Evolutionary conservation across 164 flowering plant genomes (phyloP).

Genomic region (Magnolia officinalis): DNA sequence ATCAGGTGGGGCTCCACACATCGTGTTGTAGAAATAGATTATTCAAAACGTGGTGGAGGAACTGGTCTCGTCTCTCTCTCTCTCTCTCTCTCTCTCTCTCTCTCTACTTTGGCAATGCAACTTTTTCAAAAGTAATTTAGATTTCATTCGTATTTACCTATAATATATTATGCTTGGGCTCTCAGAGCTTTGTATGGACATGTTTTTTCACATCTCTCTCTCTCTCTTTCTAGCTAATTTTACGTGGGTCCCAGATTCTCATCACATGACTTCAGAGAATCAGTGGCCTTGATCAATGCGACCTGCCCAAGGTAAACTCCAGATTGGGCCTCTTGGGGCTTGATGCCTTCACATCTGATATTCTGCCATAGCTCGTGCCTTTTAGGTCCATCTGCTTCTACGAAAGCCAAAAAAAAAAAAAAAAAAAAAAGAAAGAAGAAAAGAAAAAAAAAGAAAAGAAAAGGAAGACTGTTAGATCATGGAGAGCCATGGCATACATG

Average conservation of each 20-base stretch:
- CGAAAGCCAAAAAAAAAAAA: neutral
- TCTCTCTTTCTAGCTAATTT: constrained; percentile 33
- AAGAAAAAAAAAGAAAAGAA: no score
- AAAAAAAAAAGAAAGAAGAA: no score
- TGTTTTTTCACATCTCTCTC: constrained; percentile 21
- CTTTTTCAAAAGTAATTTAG: constrained; percentile 36
- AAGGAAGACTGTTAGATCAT: no score
- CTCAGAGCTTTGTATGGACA: constrained; percentile 29
- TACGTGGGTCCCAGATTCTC: constrained; percentile 42
- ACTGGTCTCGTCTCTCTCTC: no score
- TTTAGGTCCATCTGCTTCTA: constrained; percentile 55
- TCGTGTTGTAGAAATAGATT: no score
- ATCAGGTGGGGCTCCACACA: no score
- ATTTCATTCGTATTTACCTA: constrained; percentile 48
- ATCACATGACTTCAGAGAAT: constrained; percentile 43
- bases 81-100: no score
- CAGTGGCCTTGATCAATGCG: constrained; percentile 36
- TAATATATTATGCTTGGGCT: constrained; percentile 47
- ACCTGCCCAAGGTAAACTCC: constrained; percentile 86
- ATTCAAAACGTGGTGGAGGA: no score
- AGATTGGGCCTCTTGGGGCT: constrained; percentile 51
- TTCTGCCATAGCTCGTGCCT: constrained; percentile 45
- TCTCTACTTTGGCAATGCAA: neutral
- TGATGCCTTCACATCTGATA: constrained; percentile 57
- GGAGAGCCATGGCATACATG: no score